Base-by-base conservation (phyloP, 164 flowering plant genomes). In the Hamamelis virginiana region DNA sequence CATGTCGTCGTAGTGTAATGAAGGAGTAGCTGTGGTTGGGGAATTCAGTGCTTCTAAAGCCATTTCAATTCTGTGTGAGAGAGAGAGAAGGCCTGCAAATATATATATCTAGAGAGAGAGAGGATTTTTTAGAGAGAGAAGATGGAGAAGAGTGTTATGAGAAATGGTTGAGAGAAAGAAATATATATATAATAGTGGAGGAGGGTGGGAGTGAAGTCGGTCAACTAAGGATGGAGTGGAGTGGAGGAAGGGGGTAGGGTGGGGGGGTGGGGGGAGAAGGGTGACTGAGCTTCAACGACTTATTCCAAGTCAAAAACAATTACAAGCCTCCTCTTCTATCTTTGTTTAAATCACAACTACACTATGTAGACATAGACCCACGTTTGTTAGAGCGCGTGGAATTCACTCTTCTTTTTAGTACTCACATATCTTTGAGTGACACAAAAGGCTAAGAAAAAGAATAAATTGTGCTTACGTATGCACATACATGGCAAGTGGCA, bases 11-110 rank as follows among this genome's bases (percentile, higher is more conserved):
- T 44, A 15, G 14, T 23, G 3, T 67, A 44, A 26, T 51, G 67
- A 57, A 2, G 63, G 1, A 1, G 72, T 12, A 1, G 44, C 23
- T 9, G 76, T 33, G 0, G 73, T 61, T 0, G 81, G 76, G 0
- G 83, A 80, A 26, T 74, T 79, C 38, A 82, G 51, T 45, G 85
- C 82, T 41, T 82, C 81, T 18, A 82, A 62, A 19, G 85, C 82
- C 85, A 82, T 80, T 45, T 13, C 9, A 26, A 12, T 21, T 13
- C 18, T 45, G 9, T 22, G 51, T n/a, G 28, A 50, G 41, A 22
- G 8, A 10, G 43, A 27, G 58, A n/a, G n/a, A n/a, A n/a, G n/a
- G n/a, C n/a, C n/a, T n/a, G n/a, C n/a, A n/a, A n/a, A n/a, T n/a
- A n/a, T n/a, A n/a, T n/a, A n/a, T n/a, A n/a, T n/a, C n/a, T n/a